Conservation (phyloP, 1,284 basidiomycete genomes). For the Austroboletus novae-zelandiae region DNA sequence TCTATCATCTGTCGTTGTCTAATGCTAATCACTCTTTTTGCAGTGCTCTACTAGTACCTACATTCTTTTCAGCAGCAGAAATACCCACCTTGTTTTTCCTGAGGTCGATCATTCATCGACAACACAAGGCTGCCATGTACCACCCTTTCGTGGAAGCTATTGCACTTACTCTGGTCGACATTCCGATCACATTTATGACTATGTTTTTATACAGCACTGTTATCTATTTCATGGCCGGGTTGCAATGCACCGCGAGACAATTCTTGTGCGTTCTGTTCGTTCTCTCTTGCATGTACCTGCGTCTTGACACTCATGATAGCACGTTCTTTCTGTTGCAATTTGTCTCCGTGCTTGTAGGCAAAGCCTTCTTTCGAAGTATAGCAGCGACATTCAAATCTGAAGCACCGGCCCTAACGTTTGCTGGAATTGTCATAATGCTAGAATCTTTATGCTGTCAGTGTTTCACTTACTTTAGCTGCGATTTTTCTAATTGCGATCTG, state of each 20-base stretch:
- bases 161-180: conserved; percentile 59
- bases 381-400: conserved; percentile 53
- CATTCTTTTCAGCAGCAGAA: conserved; percentile 31
- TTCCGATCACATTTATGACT: conserved; percentile 51
- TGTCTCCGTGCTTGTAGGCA: conserved; percentile 54
- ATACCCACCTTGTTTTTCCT: conserved; percentile 50
- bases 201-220: conserved; percentile 46
- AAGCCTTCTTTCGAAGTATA: conserved; percentile 57
- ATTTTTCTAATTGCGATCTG: conserved; percentile 1
- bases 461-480: not conserved
- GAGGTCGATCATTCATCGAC: conserved; percentile 59
- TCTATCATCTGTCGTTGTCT: not conserved
- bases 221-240: conserved; percentile 54
- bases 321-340: conserved; percentile 54
- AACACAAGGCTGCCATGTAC: conserved; percentile 52
- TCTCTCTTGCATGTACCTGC: not conserved
- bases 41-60: conserved; percentile 32
- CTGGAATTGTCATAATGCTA: conserved; percentile 51
- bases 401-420: conserved; percentile 58
- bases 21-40: not conserved
- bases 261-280: conserved; percentile 41
- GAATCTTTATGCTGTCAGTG: conserved; percentile 46
- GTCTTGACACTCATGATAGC: conserved; percentile 30
- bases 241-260: conserved; percentile 43
- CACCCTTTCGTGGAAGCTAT: conserved; percentile 54